Evolutionary conservation across 2,329 filamentous ascomycete species (phyloP).

Genomic region (Penicillium occitanis): DNA sequence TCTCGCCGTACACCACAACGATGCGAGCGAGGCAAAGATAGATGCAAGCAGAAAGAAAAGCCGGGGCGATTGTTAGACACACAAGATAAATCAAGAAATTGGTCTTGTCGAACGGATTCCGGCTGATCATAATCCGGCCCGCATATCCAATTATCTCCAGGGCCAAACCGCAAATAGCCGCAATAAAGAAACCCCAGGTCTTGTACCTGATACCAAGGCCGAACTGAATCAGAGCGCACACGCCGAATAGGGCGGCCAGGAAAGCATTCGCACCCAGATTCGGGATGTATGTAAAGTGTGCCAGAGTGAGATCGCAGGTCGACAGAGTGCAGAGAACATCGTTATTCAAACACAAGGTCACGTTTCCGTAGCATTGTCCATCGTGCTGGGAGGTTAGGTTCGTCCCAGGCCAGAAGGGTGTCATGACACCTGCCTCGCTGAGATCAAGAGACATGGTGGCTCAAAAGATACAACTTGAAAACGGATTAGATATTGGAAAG

Average conservation of each 20-base stretch:
- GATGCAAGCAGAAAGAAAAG: slow-evolving; percentile 3
- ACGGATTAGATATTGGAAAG: neutral
- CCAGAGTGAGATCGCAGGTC: neutral
- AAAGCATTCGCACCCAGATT: slow-evolving; percentile 9
- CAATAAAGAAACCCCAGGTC: slow-evolving; percentile 12
- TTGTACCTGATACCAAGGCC: slow-evolving; percentile 1
- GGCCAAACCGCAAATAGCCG: neutral
- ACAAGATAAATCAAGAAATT: slow-evolving; percentile 1
- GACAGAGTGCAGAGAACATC: neutral
- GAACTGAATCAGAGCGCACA: neutral
- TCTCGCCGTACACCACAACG: slow-evolving; percentile 5
- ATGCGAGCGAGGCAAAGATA: slow-evolving; percentile 12
- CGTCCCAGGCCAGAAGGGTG: slow-evolving; percentile 10
- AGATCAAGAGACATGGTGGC: slow-evolving; percentile 12
- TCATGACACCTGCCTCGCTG: slow-evolving; percentile 10
- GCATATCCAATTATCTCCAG: slow-evolving; percentile 11
- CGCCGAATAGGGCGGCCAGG: neutral
- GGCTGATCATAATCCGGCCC: neutral
- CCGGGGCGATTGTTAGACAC: slow-evolving; percentile 10
- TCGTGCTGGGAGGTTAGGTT: slow-evolving; percentile 13
- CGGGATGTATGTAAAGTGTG: slow-evolving; percentile 3
- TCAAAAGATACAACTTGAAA: neutral
- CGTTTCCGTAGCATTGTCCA: slow-evolving; percentile 12
- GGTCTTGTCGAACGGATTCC: slow-evolving; percentile 3
- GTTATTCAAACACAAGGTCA: neutral